Conservation (phyloP, 495 filamentous ascomycete genomes). For the Xylaria longipes region DNA sequence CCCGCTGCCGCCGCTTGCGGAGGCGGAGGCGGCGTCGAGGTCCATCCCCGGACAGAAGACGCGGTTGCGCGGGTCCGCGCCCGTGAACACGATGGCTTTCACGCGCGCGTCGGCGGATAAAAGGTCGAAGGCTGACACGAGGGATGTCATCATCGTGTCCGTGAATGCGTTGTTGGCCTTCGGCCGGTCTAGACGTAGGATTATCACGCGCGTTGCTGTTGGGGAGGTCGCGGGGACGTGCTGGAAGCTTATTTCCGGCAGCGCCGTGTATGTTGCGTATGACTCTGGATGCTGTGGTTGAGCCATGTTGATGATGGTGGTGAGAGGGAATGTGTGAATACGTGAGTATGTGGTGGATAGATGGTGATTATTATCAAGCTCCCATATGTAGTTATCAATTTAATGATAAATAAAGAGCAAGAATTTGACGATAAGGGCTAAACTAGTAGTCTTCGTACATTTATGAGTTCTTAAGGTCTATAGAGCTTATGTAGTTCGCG, state of each 20-base stretch:
- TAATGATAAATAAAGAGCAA: not conserved
- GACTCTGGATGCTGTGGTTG: conserved; percentile 24
- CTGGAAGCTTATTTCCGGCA: conserved; percentile 60
- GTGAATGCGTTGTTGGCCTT: conserved; percentile 70
- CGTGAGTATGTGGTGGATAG: not conserved
- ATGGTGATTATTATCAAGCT: not conserved
- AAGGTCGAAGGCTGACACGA: conserved; percentile 59
- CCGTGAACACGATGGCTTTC: conserved; percentile 58
- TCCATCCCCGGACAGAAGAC: conserved; percentile 74
- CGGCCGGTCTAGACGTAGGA: conserved; percentile 64
- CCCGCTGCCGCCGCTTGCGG: conserved; percentile 9
- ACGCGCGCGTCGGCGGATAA: conserved; percentile 64
- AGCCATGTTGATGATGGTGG: not conserved
- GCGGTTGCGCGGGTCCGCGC: conserved; percentile 52
- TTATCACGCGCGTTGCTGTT: conserved; percentile 59
- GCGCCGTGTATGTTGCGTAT: conserved; percentile 35
- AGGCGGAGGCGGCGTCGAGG: conserved; percentile 58
- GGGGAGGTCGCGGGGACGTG: conserved; percentile 58
- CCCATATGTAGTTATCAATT: not conserved
- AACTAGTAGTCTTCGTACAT: not conserved
- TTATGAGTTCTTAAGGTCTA: not conserved
- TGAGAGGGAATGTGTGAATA: not conserved
- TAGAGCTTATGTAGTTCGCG: not conserved
- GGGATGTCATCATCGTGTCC: conserved; percentile 57
- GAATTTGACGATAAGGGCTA: not conserved